Conservation (phyloP, 2,329 filamentous ascomycete species). For the Botrytis pseudocinerea region DNA sequence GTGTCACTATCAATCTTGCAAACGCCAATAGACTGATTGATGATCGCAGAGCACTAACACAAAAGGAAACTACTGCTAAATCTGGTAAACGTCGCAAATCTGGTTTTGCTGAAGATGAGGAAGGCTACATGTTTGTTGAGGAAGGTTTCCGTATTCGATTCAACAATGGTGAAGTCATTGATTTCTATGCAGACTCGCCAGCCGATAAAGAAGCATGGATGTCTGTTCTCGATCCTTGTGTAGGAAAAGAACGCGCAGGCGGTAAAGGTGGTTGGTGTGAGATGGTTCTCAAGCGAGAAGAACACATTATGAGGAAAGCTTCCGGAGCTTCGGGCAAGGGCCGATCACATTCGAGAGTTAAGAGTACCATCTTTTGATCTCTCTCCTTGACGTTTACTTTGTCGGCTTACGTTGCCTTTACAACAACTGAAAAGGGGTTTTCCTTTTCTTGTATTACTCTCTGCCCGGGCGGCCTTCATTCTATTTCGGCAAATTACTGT, state of each 20-base stretch:
- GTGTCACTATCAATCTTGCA: constrained; percentile 92
- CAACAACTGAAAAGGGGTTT: constrained; percentile 1
- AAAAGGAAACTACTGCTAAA: constrained; percentile 78
- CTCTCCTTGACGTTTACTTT: background rate
- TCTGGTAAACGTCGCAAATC: constrained; percentile 83
- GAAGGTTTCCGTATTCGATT: constrained; percentile 99
- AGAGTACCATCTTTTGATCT: constrained; percentile 34
- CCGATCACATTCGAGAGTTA: constrained; percentile 37
- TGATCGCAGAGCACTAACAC: constrained; percentile 78
- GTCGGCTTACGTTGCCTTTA: background rate
- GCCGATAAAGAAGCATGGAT: constrained; percentile 94
- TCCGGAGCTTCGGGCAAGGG: constrained; percentile 31
- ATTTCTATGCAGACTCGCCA: constrained; percentile 75
- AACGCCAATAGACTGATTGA: constrained; percentile 94
- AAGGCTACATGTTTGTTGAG: constrained; percentile 99
- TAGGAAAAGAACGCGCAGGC: constrained; percentile 50
- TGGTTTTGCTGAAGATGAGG: constrained; percentile 95
- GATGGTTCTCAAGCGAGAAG: constrained; percentile 64
- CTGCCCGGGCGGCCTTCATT: constrained; percentile 17
- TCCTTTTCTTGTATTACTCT: constrained; percentile 21
- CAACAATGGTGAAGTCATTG: constrained; percentile 96
- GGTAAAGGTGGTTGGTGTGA: constrained; percentile 67
- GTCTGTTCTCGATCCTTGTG: constrained; percentile 75
- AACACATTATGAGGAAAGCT: constrained; percentile 34
- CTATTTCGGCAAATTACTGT: constrained; percentile 12